phyloP scores from a whole-genome alignment of 257 asterid genomes.

The Fraxinus americana region DNA sequence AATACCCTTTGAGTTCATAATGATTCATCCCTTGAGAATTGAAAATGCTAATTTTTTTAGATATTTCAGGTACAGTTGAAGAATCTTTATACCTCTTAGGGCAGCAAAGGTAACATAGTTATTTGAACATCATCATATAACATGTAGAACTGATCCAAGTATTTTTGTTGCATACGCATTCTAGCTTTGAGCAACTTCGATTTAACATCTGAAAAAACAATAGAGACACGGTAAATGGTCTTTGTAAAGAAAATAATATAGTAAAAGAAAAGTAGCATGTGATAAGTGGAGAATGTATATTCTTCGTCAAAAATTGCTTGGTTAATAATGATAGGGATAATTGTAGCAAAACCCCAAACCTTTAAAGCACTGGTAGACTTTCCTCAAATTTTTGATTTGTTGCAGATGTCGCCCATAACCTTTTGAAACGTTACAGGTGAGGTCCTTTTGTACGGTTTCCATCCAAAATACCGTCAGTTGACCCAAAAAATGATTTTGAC shows the following conservation, averaged over 20 bases:
- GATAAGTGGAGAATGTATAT: conserved; percentile 40
- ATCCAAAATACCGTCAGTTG: too few relatives aligned
- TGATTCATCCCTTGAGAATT: neutral
- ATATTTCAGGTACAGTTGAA: neutral
- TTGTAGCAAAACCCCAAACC: too few relatives aligned
- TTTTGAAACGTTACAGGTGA: too few relatives aligned
- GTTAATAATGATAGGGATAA: conserved; percentile 62
- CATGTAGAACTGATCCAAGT: conserved; percentile 92
- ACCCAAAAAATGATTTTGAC: too few relatives aligned
- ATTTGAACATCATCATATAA: conserved; percentile 84
- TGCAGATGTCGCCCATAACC: too few relatives aligned
- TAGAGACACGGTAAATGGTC: neutral
- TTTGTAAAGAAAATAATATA: conserved; percentile 10
- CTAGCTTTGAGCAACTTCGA: conserved; percentile 90
- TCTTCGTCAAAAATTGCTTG: conserved; percentile 93
- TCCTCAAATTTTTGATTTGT: too few relatives aligned
- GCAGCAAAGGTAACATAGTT: conserved; percentile 87
- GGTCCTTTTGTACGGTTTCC: too few relatives aligned
- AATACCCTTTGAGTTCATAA: neutral
- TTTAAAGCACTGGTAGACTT: too few relatives aligned
- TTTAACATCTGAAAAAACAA: conserved; percentile 53
- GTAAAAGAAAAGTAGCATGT: neutral
- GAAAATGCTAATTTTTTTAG: neutral
- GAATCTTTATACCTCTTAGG: conserved; percentile 72
- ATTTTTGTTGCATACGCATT: conserved; percentile 88